phyloP scores from a whole-genome alignment of 805 yeast genomes.

The Jamesozyma piceae region DNA sequence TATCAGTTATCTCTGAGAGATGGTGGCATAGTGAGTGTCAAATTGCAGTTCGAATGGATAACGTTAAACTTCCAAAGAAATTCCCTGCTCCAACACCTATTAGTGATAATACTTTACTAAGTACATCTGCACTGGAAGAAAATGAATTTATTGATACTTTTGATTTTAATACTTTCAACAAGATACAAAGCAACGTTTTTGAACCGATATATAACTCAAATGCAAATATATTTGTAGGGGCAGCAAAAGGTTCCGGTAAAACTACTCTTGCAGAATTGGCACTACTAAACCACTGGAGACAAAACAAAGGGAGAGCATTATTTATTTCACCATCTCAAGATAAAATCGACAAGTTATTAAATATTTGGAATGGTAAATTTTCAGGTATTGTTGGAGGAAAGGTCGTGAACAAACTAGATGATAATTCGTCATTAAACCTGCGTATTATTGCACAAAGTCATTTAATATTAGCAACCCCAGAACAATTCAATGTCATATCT shows the following conservation, averaged over 20 bases:
- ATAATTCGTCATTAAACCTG: slow-evolving; percentile 46
- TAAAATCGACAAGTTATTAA: slow-evolving; percentile 38
- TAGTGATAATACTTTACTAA: slow-evolving; percentile 33
- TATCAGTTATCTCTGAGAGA: slow-evolving; percentile 63
- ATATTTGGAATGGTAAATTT: slow-evolving; percentile 47
- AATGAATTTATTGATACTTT: slow-evolving; percentile 41
- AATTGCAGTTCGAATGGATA: slow-evolving; percentile 41
- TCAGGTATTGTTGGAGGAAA: slow-evolving; percentile 48
- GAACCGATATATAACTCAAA: slow-evolving; percentile 47
- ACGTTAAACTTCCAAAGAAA: slow-evolving; percentile 21
- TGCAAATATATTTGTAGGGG: slow-evolving; percentile 56
- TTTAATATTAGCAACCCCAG: slow-evolving; percentile 67
- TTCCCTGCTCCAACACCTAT: slow-evolving; percentile 24
- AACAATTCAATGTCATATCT: slow-evolving; percentile 62
- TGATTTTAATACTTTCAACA: slow-evolving; percentile 50
- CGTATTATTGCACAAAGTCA: slow-evolving; percentile 50
- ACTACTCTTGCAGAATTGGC: slow-evolving; percentile 65
- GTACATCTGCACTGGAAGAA: slow-evolving; percentile 40
- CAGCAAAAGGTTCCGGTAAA: slow-evolving; percentile 71
- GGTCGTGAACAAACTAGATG: slow-evolving; percentile 42
- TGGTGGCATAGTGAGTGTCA: slow-evolving; percentile 75
- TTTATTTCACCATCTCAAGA: slow-evolving; percentile 61
- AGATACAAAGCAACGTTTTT: slow-evolving; percentile 65
- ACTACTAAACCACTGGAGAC: slow-evolving; percentile 61
- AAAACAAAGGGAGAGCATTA: slow-evolving; percentile 58